Base-by-base conservation (phyloP, 106 monocot species). In the Dendrobium chrysotoxum region DNA sequence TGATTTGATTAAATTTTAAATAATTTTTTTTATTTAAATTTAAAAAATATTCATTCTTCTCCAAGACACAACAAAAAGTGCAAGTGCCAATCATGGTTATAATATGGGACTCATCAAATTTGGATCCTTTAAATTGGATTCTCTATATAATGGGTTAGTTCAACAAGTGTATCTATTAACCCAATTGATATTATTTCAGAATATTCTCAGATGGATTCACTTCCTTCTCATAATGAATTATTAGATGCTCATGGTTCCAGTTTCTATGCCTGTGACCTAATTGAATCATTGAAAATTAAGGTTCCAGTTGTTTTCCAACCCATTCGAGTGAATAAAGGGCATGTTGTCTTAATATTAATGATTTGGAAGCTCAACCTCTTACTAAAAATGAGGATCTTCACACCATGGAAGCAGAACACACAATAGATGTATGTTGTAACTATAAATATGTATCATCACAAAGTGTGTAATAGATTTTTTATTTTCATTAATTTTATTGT, bases 121-220 rank as follows among this genome's bases (percentile, higher is more conserved):
- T 20, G 20, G 74, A 74, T 40, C 40, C 20, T 76, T 11, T 26
- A 15, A 28, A 76, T 76, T 76, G 10, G 76, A 76, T 76, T 46
- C 76, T 47, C 8, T 40, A 40, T 2, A 26, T 76, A 25, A 15
- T 35, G 76, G 13, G 2, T n/a, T n/a, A 3, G 42, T 7, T 7
- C 6, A 40, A 47, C 25, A 21, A 75, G 44, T 41, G 75, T 6
- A 23, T 44, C 75, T n/a, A 75, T 75, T 31, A 31, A 31, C 18
- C 20, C 75, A 13, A 23, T 6, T 44, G 26, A 23, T 46, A 28
- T 28, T 28, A 26, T 20, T 41, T 76, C 76, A 76, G 47, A 18
- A 47, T 76, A 23, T 76, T 25, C 46, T 47, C 47, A 12, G 26
- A 47, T 76, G 76, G 76, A 47, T 46, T 76, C 26, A 2, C 73